These are phyloP conservation scores for Aspergillus campestris DNA, from an alignment of 495 filamentous ascomycete species.

Conservation along the genomic window DNA sequence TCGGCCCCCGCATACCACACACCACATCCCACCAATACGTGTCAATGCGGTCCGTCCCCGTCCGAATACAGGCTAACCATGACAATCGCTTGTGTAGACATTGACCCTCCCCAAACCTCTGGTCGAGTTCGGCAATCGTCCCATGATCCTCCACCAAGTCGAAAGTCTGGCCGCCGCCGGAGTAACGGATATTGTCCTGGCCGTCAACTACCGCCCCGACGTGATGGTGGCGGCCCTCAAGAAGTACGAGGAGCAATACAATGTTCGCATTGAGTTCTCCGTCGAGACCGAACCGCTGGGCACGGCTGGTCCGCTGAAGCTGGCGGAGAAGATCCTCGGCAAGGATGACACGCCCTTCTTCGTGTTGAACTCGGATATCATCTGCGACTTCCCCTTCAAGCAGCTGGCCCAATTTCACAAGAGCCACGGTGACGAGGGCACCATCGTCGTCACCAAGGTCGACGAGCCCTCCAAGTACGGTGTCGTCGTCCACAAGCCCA, in stretches of 20 bases:
- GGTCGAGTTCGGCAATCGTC: conserved; percentile 96
- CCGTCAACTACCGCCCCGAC: conserved; percentile 98
- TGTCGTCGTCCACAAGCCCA: conserved; percentile 96
- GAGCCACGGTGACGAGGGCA: conserved; percentile 87
- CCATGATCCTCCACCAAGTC: conserved; percentile 98
- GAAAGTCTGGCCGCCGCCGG: conserved; percentile 90
- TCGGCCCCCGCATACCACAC: conserved; percentile 8
- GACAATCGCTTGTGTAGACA: conserved; percentile 48
- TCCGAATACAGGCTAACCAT: background rate
- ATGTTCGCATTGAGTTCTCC: conserved; percentile 91
- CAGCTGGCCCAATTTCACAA: conserved; percentile 85
- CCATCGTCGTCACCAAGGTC: conserved; percentile 98
- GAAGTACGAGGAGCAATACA: conserved; percentile 86
- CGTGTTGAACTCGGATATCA: conserved; percentile 97
- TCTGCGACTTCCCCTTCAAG: conserved; percentile 95
- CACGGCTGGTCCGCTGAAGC: conserved; percentile 91
- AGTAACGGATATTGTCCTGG: conserved; percentile 95
- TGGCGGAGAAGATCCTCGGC: conserved; percentile 85
- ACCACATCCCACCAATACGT: background rate
- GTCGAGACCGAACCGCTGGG: conserved; percentile 93
- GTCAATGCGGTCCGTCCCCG: background rate
- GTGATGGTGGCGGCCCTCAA: conserved; percentile 76
- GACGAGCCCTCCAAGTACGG: conserved; percentile 99
- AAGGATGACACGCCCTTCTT: conserved; percentile 96
- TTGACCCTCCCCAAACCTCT: conserved; percentile 95